Evolutionary conservation across 1,284 basidiomycete species (phyloP).

Genomic region (Trichosporon sp.): DNA sequence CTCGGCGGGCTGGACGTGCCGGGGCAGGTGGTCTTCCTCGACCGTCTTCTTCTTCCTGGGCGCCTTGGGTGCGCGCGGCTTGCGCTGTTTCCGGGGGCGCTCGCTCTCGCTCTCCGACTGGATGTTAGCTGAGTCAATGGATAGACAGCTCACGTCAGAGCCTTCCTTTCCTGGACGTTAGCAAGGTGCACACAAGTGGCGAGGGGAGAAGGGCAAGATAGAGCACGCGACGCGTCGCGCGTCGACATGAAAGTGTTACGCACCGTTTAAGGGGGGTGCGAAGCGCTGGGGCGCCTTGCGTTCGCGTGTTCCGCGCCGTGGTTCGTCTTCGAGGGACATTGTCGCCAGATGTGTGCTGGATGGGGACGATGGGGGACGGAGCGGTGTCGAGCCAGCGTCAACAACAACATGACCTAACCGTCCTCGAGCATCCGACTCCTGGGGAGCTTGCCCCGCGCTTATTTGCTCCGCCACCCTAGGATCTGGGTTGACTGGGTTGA

Average conservation of each 20-base stretch:
- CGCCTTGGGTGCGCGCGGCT: constrained; percentile 30
- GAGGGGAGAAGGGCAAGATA: constrained; percentile 19
- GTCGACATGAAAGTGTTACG: neutral
- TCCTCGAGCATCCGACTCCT: neutral
- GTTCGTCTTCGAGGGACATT: constrained; percentile 41
- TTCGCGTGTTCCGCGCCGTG: constrained; percentile 44
- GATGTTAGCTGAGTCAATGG: too few relatives aligned
- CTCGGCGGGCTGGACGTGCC: constrained; percentile 32
- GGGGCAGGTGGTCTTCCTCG: constrained; percentile 19
- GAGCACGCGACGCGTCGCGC: constrained; percentile 30
- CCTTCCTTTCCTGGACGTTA: constrained; percentile 24
- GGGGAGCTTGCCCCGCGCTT: neutral
- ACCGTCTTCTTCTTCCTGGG: constrained; percentile 29
- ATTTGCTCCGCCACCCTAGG: neutral
- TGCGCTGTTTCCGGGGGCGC: constrained; percentile 20
- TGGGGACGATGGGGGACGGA: constrained; percentile 21
- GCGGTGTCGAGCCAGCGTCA: constrained; percentile 6
- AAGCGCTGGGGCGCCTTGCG: constrained; percentile 48
- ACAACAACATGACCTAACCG: constrained; percentile 25
- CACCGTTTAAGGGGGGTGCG: constrained; percentile 25
- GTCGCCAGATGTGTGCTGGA: constrained; percentile 10
- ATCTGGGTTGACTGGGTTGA: neutral
- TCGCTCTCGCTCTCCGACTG: constrained; percentile 21
- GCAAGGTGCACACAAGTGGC: neutral
- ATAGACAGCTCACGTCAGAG: constrained; percentile 24